Conservation (phyloP, 495 filamentous ascomycete genomes). For the Aspergillus leporis region DNA sequence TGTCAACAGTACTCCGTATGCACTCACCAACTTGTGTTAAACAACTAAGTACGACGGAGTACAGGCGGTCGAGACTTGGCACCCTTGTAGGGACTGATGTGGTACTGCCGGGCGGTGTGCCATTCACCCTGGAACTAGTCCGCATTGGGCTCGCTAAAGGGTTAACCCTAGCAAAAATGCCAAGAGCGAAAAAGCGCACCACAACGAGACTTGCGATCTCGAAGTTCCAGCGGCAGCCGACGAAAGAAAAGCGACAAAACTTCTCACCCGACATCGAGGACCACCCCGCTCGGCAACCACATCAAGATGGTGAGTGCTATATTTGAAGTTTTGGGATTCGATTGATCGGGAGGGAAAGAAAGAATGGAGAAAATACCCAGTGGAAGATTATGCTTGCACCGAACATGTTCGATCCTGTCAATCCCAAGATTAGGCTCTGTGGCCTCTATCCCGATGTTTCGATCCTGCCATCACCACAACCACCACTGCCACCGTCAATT, state of each 20-base stretch:
- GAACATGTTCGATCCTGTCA: conserved; percentile 16
- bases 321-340: conserved; percentile 16
- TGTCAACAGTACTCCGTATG: too few relatives aligned
- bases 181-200: conserved; percentile 50
- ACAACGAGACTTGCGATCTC: conserved; percentile 32
- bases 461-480: conserved; percentile 9
- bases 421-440: conserved; percentile 8
- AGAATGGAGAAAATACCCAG: conserved; percentile 4
- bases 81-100: neutral
- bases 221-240: conserved; percentile 41
- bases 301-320: conserved; percentile 57
- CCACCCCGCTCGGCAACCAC: conserved; percentile 52
- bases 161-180: conserved; percentile 26
- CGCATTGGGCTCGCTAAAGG: conserved; percentile 45
- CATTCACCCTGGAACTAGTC: conserved; percentile 35
- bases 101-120: conserved; percentile 18
- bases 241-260: conserved; percentile 47
- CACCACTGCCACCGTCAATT: conserved; percentile 17
- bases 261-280: conserved; percentile 48
- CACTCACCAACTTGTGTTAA: too few relatives aligned
- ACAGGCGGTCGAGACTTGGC: neutral
- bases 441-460: conserved; percentile 10
- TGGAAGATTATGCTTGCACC: conserved; percentile 9
- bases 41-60: too few relatives aligned
- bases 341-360: conserved; percentile 9